Conservation (phyloP, 148 eudicot genomes). For the Rhododendron molle region DNA sequence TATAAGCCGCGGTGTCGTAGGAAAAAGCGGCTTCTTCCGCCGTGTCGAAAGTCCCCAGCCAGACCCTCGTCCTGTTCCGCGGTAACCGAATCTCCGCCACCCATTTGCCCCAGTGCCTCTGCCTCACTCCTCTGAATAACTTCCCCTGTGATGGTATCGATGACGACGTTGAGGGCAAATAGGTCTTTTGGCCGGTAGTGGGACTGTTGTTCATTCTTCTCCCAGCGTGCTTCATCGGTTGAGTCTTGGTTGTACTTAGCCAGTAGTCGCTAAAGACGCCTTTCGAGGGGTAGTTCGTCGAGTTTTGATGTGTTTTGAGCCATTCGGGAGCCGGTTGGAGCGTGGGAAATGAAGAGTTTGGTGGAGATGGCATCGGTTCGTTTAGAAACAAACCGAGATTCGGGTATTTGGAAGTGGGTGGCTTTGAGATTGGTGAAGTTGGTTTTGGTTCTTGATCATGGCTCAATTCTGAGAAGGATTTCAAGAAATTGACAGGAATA, state of each 20-base stretch:
- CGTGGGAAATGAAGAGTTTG: slow-evolving; percentile 16
- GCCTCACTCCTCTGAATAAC: slow-evolving; percentile 86
- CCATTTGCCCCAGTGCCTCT: slow-evolving; percentile 99
- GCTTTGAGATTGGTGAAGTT: slow-evolving; percentile 3
- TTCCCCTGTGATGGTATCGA: slow-evolving; percentile 32
- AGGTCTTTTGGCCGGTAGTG: neutral
- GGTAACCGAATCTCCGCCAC: slow-evolving; percentile 94
- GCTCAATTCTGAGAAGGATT: slow-evolving; percentile 28
- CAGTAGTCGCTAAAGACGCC: slow-evolving; percentile 32
- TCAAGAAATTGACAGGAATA: slow-evolving; percentile 38
- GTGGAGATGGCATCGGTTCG: slow-evolving; percentile 13
- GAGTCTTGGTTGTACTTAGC: slow-evolving; percentile 47
- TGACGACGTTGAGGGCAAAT: slow-evolving; percentile 12
- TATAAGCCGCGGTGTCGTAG: slow-evolving; percentile 89
- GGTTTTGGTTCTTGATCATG: slow-evolving; percentile 14
- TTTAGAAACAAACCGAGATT: slow-evolving; percentile 27
- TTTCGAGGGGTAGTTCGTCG: slow-evolving; percentile 23
- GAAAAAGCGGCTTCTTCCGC: slow-evolving; percentile 93
- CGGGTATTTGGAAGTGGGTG: slow-evolving; percentile 13
- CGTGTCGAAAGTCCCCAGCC: slow-evolving; percentile 87
- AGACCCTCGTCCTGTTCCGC: slow-evolving; percentile 75
- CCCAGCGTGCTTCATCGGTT: slow-evolving; percentile 46
- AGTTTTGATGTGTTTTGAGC: slow-evolving; percentile 34
- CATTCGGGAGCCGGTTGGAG: slow-evolving; percentile 24
- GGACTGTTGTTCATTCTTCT: slow-evolving; percentile 16